Percentiles rank a stretch among this genome's conserved stretches.
Conservation (phyloP, 495 filamentous ascomycete species). For the Annulohypoxylon maeteangense region DNA sequence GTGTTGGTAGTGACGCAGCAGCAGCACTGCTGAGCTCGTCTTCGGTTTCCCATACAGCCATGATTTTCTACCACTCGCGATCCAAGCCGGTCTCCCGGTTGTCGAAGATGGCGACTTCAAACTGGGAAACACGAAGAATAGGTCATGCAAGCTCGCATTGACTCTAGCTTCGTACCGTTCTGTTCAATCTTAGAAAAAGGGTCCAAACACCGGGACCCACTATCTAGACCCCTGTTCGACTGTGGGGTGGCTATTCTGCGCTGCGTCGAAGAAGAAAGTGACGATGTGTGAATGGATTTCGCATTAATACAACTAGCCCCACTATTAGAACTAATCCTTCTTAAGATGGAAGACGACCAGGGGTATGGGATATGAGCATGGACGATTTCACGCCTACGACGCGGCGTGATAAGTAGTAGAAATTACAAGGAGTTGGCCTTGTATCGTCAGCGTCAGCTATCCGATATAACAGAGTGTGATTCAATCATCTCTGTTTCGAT, state of each 20-base stretch:
- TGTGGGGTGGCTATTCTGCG: slow-evolving; percentile 41
- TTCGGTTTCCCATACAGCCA: slow-evolving; percentile 66
- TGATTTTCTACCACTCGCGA: slow-evolving; percentile 40
- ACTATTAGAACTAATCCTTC: slow-evolving; percentile 42
- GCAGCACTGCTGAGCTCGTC: slow-evolving; percentile 62
- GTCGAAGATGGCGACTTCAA: slow-evolving; percentile 27
- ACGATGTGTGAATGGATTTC: slow-evolving; percentile 39
- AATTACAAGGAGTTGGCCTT: slow-evolving; percentile 38
- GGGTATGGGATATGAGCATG: slow-evolving; percentile 37
- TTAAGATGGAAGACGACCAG: slow-evolving; percentile 21
- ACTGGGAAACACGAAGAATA: slow-evolving; percentile 23
- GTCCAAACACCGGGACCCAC: slow-evolving; percentile 43
- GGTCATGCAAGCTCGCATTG: slow-evolving; percentile 31
- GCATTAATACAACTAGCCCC: slow-evolving; percentile 46
- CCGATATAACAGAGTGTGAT: slow-evolving; percentile 29
- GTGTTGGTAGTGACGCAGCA: slow-evolving; percentile 68
- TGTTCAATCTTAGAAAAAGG: slow-evolving; percentile 44
- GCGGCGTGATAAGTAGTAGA: slow-evolving; percentile 31
- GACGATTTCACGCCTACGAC: slow-evolving; percentile 32
- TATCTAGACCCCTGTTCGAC: slow-evolving; percentile 33
- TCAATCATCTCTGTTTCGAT: slow-evolving; percentile 24
- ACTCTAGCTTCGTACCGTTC: slow-evolving; percentile 32
- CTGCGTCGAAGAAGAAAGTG: slow-evolving; percentile 33
- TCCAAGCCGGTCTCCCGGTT: slow-evolving; percentile 36
- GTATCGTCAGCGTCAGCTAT: slow-evolving; percentile 24